These are phyloP conservation scores for Suillus spraguei DNA, from an alignment of 768 basidiomycete species.

Conservation along the genomic window DNA sequence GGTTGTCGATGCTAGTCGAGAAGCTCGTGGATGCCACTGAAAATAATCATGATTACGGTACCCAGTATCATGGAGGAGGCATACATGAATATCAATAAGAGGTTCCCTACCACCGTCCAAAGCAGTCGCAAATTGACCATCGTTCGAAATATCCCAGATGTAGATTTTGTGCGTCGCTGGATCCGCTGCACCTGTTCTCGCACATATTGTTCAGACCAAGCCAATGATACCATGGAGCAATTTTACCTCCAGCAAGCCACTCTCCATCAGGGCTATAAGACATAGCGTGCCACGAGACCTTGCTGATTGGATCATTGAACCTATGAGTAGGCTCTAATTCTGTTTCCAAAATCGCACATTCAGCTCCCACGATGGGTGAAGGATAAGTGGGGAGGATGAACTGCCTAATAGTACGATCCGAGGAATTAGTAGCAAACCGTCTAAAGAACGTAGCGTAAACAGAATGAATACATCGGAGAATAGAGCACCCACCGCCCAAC, in stretches of 20 bases:
- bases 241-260: conserved; percentile 85
- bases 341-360: conserved; percentile 43
- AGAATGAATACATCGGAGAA: conserved; percentile 21
- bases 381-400: conserved; percentile 73
- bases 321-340: conserved; percentile 79
- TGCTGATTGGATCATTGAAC: conserved; percentile 88
- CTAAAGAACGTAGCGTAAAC: conserved; percentile 35
- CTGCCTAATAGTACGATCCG: conserved; percentile 90
- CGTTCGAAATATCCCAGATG: conserved; percentile 93
- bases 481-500: conserved; percentile 65
- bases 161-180: conserved; percentile 94
- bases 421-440: conserved; percentile 86
- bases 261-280: conserved; percentile 94
- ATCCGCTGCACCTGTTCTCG: conserved; percentile 76
- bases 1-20: conserved; percentile 77
- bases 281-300: conserved; percentile 91
- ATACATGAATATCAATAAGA: conserved; percentile 82
- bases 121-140: conserved; percentile 83
- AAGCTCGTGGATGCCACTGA: conserved; percentile 91
- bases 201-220: neutral
- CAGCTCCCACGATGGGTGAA: conserved; percentile 8
- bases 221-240: neutral
- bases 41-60: neutral
- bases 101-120: conserved; percentile 95
- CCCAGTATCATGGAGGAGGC: conserved; percentile 30